Percentiles rank a stretch among this genome's conserved stretches.
Conservation (phyloP, 805 yeast genomes). For the Ogataea allantospora region DNA sequence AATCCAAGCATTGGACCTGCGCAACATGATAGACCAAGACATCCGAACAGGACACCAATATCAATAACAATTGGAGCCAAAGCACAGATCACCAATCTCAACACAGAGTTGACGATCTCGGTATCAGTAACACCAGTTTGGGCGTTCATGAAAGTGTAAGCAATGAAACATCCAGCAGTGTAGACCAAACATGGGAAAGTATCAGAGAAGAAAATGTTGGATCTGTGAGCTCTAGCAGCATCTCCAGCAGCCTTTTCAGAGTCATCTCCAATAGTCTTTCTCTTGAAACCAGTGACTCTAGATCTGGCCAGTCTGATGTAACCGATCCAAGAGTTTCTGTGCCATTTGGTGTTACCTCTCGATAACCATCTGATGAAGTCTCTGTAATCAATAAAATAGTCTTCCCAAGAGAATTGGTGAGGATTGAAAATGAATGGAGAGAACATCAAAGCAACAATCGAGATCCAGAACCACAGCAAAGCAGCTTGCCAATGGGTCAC, state of each 20-base stretch:
- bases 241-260: slow-evolving; percentile 85
- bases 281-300: slow-evolving; percentile 81
- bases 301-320: slow-evolving; percentile 80
- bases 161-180: slow-evolving; percentile 78
- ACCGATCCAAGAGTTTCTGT: slow-evolving; percentile 87
- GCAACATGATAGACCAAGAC: slow-evolving; percentile 88
- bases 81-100: slow-evolving; percentile 75
- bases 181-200: slow-evolving; percentile 67
- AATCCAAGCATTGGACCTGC: slow-evolving; percentile 93
- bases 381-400: slow-evolving; percentile 93
- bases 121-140: slow-evolving; percentile 73
- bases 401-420: slow-evolving; percentile 95
- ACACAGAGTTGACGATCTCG: slow-evolving; percentile 60
- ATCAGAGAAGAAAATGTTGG: slow-evolving; percentile 69
- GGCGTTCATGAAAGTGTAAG: slow-evolving; percentile 78
- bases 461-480: slow-evolving; percentile 95
- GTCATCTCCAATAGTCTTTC: slow-evolving; percentile 68
- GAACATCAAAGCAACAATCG: slow-evolving; percentile 79
- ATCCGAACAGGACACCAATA: slow-evolving; percentile 76
- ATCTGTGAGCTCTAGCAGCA: slow-evolving; percentile 77
- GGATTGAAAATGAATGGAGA: slow-evolving; percentile 97
- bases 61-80: slow-evolving; percentile 90
- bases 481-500: slow-evolving; percentile 90
- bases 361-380: slow-evolving; percentile 88
- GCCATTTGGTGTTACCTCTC: slow-evolving; percentile 89